A percentile compares a stretch with the other conserved stretches of the same genome.
These are phyloP conservation scores for Macrophomina pseudophaseolina DNA, from an alignment of 2,329 filamentous ascomycete species.

Conservation along the genomic window DNA sequence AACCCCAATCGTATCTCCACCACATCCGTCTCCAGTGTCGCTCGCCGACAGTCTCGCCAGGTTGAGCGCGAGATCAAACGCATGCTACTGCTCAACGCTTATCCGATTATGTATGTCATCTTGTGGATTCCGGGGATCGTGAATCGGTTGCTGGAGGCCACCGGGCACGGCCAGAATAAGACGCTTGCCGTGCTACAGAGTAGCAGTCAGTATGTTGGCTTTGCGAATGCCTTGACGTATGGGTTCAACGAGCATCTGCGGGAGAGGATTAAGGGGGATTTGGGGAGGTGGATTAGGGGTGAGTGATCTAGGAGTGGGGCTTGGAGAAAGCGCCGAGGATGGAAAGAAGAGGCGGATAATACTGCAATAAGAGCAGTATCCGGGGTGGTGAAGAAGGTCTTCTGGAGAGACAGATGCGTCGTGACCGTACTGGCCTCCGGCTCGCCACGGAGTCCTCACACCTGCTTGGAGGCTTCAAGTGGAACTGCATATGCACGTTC, in stretches of 20 bases:
- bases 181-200: conserved; percentile 31
- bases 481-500: no score
- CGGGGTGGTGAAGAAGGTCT: no score
- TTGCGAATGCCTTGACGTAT: conserved; percentile 34
- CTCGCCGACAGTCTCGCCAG: neutral
- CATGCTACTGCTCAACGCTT: conserved; percentile 42
- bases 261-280: conserved; percentile 9
- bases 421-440: no score
- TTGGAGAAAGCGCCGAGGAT: no score
- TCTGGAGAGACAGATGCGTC: no score
- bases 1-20: neutral
- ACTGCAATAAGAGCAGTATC: no score
- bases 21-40: neutral
- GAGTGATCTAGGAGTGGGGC: neutral
- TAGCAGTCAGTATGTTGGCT: conserved; percentile 34
- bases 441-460: no score
- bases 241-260: conserved; percentile 32
- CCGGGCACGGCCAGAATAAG: conserved; percentile 27
- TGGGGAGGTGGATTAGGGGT: conserved; percentile 6
- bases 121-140: conserved; percentile 42
- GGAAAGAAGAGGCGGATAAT: no score
- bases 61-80: conserved; percentile 33
- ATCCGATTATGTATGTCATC: conserved; percentile 41
- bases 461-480: no score
- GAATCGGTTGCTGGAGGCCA: conserved; percentile 33